These are phyloP conservation scores for Microcyclospora tardicrescens DNA, from an alignment of 2,329 filamentous ascomycete genomes.

Conservation along the genomic window DNA sequence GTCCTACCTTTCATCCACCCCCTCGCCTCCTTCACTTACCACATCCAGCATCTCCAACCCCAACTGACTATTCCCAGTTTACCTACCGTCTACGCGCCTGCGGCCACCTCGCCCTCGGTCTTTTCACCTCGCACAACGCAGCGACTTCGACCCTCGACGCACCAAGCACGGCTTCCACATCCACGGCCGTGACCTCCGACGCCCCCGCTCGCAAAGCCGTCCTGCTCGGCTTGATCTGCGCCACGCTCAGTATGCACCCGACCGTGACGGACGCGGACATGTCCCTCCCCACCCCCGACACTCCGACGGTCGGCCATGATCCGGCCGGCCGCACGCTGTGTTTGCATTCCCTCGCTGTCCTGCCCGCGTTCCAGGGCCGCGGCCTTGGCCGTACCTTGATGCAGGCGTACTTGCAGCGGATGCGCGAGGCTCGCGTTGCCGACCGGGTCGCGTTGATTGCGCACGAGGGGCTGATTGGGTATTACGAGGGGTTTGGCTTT, in stretches of 20 bases:
- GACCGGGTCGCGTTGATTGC: constrained; percentile 66
- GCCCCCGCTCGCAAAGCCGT: constrained; percentile 46
- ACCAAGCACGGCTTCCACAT: constrained; percentile 39
- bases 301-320: constrained; percentile 49
- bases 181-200: constrained; percentile 47
- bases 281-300: constrained; percentile 44
- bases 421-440: constrained; percentile 55
- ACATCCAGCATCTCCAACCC: background rate
- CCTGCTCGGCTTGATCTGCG: constrained; percentile 65
- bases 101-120: constrained; percentile 63
- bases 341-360: constrained; percentile 69
- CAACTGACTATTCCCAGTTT: constrained; percentile 39
- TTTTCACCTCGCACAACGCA: constrained; percentile 53
- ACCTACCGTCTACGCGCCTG: constrained; percentile 62
- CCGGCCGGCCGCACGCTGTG: constrained; percentile 62
- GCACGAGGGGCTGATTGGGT: constrained; percentile 58
- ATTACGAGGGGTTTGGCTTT: constrained; percentile 69
- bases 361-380: constrained; percentile 59
- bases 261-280: constrained; percentile 65
- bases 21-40: no score
- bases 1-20: no score
- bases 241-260: constrained; percentile 52
- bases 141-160: constrained; percentile 36
- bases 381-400: constrained; percentile 63
- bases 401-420: constrained; percentile 63